Base-by-base conservation (phyloP, 2,329 filamentous ascomycete species). In the Neurospora sp. region DNA sequence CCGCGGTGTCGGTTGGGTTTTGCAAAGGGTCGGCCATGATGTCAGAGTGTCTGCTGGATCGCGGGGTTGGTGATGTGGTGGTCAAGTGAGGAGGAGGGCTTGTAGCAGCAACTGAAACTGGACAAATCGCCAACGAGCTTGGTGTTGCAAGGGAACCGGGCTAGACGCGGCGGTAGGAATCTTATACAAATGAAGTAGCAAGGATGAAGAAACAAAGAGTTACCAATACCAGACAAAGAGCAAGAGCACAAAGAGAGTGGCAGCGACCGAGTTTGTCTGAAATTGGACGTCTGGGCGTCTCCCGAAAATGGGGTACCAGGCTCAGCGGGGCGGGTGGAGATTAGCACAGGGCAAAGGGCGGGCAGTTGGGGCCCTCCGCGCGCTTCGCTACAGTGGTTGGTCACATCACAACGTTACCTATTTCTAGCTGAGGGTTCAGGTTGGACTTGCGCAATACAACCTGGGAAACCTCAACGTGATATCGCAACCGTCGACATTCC, bases 11-110 rank as follows among this genome's bases (percentile, higher is more conserved):
- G 77, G 80, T 83, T 67, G 78, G 78, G 74, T 78, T 79, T 76
- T 79, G 81, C 69, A 77, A 75, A 1, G 28, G 28, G 77, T 84
- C 82, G 73, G 82, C 78, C 83, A 85, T 85, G 77, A 74, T 78
- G 73, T 74, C 72, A 72, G 72, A 67, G 58, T 52, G 15, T 66
- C 66, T 67, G 66, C 28, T 68, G 19, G 67, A 40, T 68, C 39
- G 46, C 38, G 67, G 28, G 23, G 67, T 40, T 9, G 67, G 67
- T 40, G 58, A n/a, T 17, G 28, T 28, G 62, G 67, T 67, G 38
- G 33, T 28, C 66, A 66, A 69, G 68, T 68, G 68, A 68, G 70
- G 69, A 70, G 67, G 52, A 36, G n/a, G 42, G 13, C 23, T 28
- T 28, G n/a, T 43, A 39, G 23, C 62, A 23, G 23, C 39, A 38